These are phyloP conservation scores for Kalmanozyma brasiliensis DNA, from an alignment of 1,284 basidiomycete genomes.

Conservation along the genomic window DNA sequence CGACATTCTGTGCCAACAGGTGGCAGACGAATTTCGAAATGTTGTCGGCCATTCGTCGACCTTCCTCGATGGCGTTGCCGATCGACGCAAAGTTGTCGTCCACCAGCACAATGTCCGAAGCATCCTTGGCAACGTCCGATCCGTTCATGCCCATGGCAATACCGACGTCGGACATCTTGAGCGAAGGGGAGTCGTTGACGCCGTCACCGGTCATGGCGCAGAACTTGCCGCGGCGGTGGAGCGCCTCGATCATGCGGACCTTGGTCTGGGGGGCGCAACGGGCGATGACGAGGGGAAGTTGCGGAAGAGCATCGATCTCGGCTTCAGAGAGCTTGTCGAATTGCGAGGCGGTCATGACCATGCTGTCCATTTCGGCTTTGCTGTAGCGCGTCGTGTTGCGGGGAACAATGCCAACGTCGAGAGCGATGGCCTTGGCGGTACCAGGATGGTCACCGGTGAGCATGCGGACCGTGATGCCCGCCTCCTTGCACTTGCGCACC, in stretches of 20 bases:
- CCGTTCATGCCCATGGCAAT: slow-evolving; percentile 67
- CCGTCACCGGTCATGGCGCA: slow-evolving; percentile 67
- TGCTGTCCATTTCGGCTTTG: slow-evolving; percentile 46
- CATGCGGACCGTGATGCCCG: slow-evolving; percentile 78
- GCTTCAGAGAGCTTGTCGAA: slow-evolving; percentile 76
- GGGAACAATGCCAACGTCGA: slow-evolving; percentile 72
- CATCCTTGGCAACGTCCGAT: slow-evolving; percentile 69
- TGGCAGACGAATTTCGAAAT: slow-evolving; percentile 69
- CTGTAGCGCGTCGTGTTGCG: slow-evolving; percentile 60
- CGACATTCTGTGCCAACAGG: slow-evolving; percentile 65
- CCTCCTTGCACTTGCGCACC: slow-evolving; percentile 74
- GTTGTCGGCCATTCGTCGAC: slow-evolving; percentile 72
- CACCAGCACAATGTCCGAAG: slow-evolving; percentile 75
- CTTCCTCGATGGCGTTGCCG: slow-evolving; percentile 76
- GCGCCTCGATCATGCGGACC: slow-evolving; percentile 74
- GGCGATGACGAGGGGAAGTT: slow-evolving; percentile 74
- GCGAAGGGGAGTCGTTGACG: slow-evolving; percentile 67
- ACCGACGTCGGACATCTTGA: slow-evolving; percentile 66
- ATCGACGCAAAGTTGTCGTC: slow-evolving; percentile 81
- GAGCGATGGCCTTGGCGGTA: slow-evolving; percentile 69
- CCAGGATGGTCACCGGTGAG: slow-evolving; percentile 71
- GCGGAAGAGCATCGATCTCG: slow-evolving; percentile 73
- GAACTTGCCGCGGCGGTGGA: slow-evolving; percentile 70
- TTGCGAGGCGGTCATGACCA: slow-evolving; percentile 72
- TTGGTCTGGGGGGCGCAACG: slow-evolving; percentile 72